These are phyloP conservation scores for Pleurotus platypus DNA, from an alignment of 768 basidiomycete species.

Conservation along the genomic window DNA sequence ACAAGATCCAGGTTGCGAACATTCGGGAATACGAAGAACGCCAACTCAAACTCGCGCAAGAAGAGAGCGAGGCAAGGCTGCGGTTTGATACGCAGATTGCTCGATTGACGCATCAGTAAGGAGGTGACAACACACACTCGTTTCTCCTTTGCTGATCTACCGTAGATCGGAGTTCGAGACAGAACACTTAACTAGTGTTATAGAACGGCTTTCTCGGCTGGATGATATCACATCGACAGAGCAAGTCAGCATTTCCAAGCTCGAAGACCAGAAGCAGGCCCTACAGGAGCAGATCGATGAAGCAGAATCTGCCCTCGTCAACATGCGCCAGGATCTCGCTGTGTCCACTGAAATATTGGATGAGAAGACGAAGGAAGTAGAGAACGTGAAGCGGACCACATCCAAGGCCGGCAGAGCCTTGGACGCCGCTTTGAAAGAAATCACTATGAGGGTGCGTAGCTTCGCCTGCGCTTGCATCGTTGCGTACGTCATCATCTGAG, in stretches of 20 bases:
- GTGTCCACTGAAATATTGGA: slow-evolving; percentile 62
- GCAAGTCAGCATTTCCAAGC: slow-evolving; percentile 44
- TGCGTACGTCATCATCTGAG: not conserved
- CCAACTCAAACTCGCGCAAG: slow-evolving; percentile 83
- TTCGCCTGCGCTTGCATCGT: not conserved
- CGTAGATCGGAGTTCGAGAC: slow-evolving; percentile 78
- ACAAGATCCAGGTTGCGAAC: slow-evolving; percentile 69
- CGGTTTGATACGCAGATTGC: slow-evolving; percentile 85
- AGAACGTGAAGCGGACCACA: slow-evolving; percentile 70
- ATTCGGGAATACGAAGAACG: slow-evolving; percentile 94
- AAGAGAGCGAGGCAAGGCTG: slow-evolving; percentile 80
- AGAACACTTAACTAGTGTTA: slow-evolving; percentile 64
- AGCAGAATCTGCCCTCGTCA: slow-evolving; percentile 51
- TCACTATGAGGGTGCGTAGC: slow-evolving; percentile 63
- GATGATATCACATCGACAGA: slow-evolving; percentile 51
- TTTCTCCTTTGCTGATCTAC: not conserved
- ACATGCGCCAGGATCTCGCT: slow-evolving; percentile 59
- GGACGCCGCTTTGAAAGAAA: slow-evolving; percentile 90
- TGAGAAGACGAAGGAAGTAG: slow-evolving; percentile 69
- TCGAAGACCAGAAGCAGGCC: slow-evolving; percentile 50
- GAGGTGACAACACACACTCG: slow-evolving; percentile 18
- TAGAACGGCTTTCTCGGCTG: slow-evolving; percentile 59
- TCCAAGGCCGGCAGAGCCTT: slow-evolving; percentile 69
- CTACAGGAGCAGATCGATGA: slow-evolving; percentile 58
- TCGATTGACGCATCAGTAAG: slow-evolving; percentile 78